A percentile compares a stretch with the other conserved stretches of the same genome.
These are phyloP conservation scores for Coemansia sp. DNA, from an alignment of 192 early-diverging fungal species.

Conservation along the genomic window DNA sequence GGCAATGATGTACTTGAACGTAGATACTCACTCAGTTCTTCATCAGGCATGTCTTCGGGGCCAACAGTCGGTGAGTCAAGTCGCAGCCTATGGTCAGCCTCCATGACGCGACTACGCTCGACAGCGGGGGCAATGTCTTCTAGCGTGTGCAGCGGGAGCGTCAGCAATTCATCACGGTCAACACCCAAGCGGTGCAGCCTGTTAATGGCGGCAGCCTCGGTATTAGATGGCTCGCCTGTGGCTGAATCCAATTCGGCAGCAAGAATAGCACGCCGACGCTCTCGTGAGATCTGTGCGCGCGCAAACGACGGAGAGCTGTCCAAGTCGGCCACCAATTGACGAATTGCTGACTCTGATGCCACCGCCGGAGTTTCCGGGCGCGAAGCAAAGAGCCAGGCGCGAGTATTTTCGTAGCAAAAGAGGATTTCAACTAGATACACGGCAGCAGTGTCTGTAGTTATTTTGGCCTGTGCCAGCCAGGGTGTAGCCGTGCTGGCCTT, in stretches of 20 bases:
- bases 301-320: slow-evolving; percentile 30
- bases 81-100: neutral
- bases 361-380: neutral
- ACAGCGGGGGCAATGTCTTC: slow-evolving; percentile 14
- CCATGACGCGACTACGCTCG: neutral
- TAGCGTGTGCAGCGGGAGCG: slow-evolving; percentile 31
- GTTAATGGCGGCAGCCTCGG: slow-evolving; percentile 16
- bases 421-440: slow-evolving; percentile 28
- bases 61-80: slow-evolving; percentile 22
- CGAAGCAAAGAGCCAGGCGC: slow-evolving; percentile 27
- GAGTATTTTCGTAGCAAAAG: slow-evolving; percentile 23
- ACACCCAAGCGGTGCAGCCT: slow-evolving; percentile 19
- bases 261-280: slow-evolving; percentile 17
- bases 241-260: neutral
- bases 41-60: slow-evolving; percentile 29
- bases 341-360: neutral
- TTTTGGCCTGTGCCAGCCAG: slow-evolving; percentile 19
- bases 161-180: slow-evolving; percentile 28
- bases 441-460: slow-evolving; percentile 9
- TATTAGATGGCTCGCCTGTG: no score
- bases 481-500: slow-evolving; percentile 26
- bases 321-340: slow-evolving; percentile 13
- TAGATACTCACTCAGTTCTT: slow-evolving; percentile 15
- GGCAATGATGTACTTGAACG: neutral
- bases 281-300: slow-evolving; percentile 15